Conservation (phyloP, 495 filamentous ascomycete genomes). For the Penicillium crystallinum region DNA sequence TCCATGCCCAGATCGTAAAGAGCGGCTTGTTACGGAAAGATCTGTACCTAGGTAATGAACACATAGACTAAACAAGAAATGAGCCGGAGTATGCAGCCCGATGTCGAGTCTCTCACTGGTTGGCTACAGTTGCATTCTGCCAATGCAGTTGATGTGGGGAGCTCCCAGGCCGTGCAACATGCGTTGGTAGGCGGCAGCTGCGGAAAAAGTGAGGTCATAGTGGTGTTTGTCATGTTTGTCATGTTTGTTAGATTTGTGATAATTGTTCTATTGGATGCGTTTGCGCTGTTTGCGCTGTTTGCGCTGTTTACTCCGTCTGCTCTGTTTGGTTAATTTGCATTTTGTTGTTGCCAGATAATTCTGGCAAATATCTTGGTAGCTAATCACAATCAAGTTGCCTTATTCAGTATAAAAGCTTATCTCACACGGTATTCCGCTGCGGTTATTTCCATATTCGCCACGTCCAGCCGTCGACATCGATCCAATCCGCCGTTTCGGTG, state of each 20-base stretch:
- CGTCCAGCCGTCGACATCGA: constrained; percentile 6
- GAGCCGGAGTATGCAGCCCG: constrained; percentile 10
- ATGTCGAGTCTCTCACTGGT: constrained; percentile 14
- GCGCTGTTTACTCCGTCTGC: constrained; percentile 11
- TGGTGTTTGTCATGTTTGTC: constrained; percentile 12
- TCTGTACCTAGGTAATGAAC: constrained; percentile 8
- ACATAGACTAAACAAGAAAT: constrained; percentile 6
- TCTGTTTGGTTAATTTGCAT: background rate
- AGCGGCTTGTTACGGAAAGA: constrained; percentile 3
- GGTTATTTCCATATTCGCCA: constrained; percentile 1
- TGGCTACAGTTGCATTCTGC: constrained; percentile 15
- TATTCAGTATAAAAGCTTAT: background rate
- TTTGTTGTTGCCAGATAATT: no score
- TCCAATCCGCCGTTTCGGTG: constrained; percentile 4
- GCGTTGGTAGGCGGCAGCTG: background rate
- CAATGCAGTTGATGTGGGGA: constrained; percentile 12
- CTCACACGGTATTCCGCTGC: background rate
- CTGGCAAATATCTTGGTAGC: no score
- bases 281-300: constrained; percentile 1
- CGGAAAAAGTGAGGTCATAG: constrained; percentile 15
- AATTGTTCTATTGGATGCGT: constrained; percentile 7
- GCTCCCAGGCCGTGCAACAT: background rate
- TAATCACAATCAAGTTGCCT: no score
- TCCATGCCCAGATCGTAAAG: background rate
- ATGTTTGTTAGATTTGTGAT: constrained; percentile 10